phyloP scores from a whole-genome alignment of 257 asterid genomes.

The Agastache rugosa region DNA sequence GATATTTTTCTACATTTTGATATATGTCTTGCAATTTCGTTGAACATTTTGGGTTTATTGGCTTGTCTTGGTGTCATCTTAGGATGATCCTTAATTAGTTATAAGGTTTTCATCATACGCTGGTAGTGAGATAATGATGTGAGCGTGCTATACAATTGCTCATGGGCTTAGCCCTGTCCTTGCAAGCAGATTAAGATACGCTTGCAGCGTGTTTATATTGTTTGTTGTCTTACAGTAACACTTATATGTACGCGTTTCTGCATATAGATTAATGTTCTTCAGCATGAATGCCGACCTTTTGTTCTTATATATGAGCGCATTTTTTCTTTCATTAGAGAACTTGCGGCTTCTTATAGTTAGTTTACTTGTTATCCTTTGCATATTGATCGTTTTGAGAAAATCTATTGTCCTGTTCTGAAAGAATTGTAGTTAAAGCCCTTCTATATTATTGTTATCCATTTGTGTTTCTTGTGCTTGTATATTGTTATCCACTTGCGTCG shows the following conservation, averaged over 20 bases:
- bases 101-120: not conserved
- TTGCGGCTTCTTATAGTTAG: not conserved
- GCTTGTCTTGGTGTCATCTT: not conserved
- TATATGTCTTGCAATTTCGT: not conserved
- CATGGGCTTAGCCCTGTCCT: not conserved
- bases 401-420: not conserved
- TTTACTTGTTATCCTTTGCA: not conserved
- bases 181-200: not conserved
- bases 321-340: not conserved
- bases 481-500: not conserved
- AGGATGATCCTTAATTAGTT: not conserved
- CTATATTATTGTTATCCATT: not conserved
- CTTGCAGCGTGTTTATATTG: not conserved
- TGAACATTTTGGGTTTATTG: not conserved
- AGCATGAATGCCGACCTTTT: not conserved
- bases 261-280: not conserved
- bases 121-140: not conserved
- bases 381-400: not conserved
- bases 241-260: not conserved
- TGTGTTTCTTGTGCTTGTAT: too few species aligned
- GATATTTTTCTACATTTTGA: not conserved
- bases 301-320: not conserved
- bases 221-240: not conserved
- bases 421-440: not conserved
- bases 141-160: not conserved